Conservation (phyloP, 768 basidiomycete genomes). For the Boletales sp. region DNA sequence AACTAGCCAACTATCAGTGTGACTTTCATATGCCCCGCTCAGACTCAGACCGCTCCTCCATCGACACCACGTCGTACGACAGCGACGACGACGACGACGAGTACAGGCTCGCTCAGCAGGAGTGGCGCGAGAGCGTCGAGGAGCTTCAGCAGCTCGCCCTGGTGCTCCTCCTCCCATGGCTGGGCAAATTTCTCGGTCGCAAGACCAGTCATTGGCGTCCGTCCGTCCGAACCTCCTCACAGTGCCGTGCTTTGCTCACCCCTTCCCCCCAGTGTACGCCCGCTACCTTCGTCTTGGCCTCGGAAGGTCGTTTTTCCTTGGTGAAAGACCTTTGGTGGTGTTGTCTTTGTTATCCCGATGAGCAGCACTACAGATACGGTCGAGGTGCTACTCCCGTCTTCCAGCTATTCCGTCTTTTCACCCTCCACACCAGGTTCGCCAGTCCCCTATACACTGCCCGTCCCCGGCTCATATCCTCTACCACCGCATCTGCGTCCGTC, state of each 20-base stretch:
- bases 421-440: conserved; percentile 45
- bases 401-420: conserved; percentile 40
- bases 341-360: conserved; percentile 18
- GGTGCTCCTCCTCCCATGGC: conserved; percentile 76
- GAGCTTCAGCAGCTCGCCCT: conserved; percentile 81
- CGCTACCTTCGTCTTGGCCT: conserved; percentile 67
- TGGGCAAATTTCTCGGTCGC: conserved; percentile 87
- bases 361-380: conserved; percentile 25
- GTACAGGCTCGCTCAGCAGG: conserved; percentile 73
- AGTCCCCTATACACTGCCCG: conserved; percentile 46
- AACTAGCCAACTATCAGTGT: no score
- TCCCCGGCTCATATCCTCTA: conserved; percentile 55
- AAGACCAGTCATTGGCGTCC: conserved; percentile 84
- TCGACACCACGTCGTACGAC: conserved; percentile 59
- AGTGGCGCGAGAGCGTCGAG: conserved; percentile 89
- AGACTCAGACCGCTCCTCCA: conserved; percentile 37
- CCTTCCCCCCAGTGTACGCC: conserved; percentile 51
- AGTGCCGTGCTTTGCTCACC: conserved; percentile 7
- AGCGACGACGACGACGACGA: conserved; percentile 66
- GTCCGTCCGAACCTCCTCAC: conserved; percentile 22
- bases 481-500: conserved; percentile 56
- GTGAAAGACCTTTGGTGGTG: conserved; percentile 17
- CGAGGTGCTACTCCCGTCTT: conserved; percentile 24
- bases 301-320: conserved; percentile 62
- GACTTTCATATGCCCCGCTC: conserved; percentile 57